These are phyloP conservation scores for Plasmodium gaboni DNA, from an alignment of 169 alveolate species.

Conservation along the genomic window DNA sequence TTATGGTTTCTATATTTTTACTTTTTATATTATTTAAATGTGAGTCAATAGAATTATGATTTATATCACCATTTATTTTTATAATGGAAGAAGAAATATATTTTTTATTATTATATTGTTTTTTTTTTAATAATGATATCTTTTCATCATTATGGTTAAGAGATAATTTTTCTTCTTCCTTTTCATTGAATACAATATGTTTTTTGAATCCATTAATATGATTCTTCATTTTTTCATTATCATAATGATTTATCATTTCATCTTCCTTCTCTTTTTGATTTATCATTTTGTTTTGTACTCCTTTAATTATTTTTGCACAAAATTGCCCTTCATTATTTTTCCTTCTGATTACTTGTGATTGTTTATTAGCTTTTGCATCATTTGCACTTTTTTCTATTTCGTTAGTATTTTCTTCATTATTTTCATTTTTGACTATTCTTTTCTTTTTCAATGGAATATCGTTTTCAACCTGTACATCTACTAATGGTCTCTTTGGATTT, in stretches of 20 bases:
- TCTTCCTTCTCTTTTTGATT: neutral
- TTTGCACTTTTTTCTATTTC: neutral
- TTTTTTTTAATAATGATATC: too few species aligned
- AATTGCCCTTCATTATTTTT: neutral
- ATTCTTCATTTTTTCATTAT: neutral
- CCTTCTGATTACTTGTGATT: neutral
- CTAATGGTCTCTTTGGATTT: neutral
- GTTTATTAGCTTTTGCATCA: constrained; percentile 3
- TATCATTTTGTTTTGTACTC: neutral
- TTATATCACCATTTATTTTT: too few species aligned
- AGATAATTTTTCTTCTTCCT: neutral
- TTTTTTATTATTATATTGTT: too few species aligned
- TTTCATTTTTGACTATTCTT: constrained; percentile 5
- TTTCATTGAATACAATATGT: neutral
- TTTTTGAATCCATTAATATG: neutral
- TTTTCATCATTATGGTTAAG: neutral
- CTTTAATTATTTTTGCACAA: neutral
- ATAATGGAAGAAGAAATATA: too few species aligned
- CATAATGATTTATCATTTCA: neutral
- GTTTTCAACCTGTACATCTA: constrained; percentile 1
- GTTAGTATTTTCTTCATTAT: constrained; percentile 2
- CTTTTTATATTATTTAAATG: too few species aligned
- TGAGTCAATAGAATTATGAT: too few species aligned
- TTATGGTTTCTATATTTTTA: too few species aligned
- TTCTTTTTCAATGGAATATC: constrained; percentile 16